phyloP scores from a whole-genome alignment of 2,329 filamentous ascomycete species.

The Nothophoma quercina region DNA sequence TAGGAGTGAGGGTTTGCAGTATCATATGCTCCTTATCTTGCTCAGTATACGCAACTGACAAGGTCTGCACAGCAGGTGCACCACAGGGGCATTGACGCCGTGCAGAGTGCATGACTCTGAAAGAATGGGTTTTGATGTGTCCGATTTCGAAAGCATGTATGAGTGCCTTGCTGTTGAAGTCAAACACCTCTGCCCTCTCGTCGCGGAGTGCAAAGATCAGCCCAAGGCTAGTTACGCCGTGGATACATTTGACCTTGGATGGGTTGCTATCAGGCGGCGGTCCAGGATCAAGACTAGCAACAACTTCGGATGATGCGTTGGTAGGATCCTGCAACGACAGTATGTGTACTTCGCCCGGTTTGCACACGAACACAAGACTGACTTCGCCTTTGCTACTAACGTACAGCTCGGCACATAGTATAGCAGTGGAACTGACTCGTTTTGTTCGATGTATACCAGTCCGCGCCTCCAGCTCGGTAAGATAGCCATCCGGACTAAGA shows the following conservation, averaged over 20 bases:
- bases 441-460: conserved; percentile 45
- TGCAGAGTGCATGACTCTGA: conserved; percentile 66
- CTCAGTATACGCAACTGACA: conserved; percentile 71
- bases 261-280: conserved; percentile 47
- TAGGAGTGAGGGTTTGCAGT: conserved; percentile 68
- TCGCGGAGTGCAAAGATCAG: conserved; percentile 68
- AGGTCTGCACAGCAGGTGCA: conserved; percentile 64
- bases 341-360: conserved; percentile 46
- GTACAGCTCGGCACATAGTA: conserved; percentile 41
- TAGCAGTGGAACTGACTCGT: conserved; percentile 35
- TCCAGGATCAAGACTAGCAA: conserved; percentile 45
- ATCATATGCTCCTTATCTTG: conserved; percentile 68
- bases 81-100: conserved; percentile 62
- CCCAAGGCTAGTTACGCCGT: conserved; percentile 66
- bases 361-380: conserved; percentile 45
- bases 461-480: conserved; percentile 65
- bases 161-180: conserved; percentile 63
- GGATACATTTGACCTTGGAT: conserved; percentile 62
- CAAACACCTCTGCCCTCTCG: conserved; percentile 66
- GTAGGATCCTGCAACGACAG: conserved; percentile 32
- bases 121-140: conserved; percentile 64
- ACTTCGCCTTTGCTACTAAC: conserved; percentile 34
- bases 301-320: conserved; percentile 41
- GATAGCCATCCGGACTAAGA: conserved; percentile 68
- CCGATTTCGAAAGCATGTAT: conserved; percentile 70